Evolutionary conservation across 805 yeast species (phyloP).

Genomic region (Yamadazyma nakazawae): DNA sequence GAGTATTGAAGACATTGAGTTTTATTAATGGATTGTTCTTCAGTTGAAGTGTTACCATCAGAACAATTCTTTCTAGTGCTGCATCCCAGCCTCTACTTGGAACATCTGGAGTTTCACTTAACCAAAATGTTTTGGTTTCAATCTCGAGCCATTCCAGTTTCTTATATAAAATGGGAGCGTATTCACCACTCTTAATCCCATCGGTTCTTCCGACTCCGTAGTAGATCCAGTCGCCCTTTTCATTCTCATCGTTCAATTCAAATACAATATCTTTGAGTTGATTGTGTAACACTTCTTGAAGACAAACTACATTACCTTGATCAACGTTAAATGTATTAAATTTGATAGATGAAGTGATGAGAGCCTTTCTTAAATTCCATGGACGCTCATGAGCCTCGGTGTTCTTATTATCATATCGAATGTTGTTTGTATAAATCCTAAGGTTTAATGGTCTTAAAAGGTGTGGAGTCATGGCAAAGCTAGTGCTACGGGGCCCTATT

Average conservation of each 20-base stretch:
- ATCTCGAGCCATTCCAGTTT: slow-evolving; percentile 28
- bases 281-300: slow-evolving; percentile 39
- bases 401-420: slow-evolving; percentile 39
- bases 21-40: slow-evolving; percentile 25
- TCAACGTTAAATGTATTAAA: slow-evolving; percentile 20
- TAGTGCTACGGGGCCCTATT: neutral
- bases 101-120: slow-evolving; percentile 44
- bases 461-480: slow-evolving; percentile 1
- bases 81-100: slow-evolving; percentile 46
- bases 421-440: slow-evolving; percentile 42
- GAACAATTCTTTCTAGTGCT: slow-evolving; percentile 37
- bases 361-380: slow-evolving; percentile 42
- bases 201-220: slow-evolving; percentile 38
- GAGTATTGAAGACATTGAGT: slow-evolving; percentile 38
- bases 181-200: slow-evolving; percentile 30
- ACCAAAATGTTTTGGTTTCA: slow-evolving; percentile 36
- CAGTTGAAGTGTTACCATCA: slow-evolving; percentile 33
- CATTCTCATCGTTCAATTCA: slow-evolving; percentile 20
- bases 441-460: slow-evolving; percentile 14
- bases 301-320: slow-evolving; percentile 34
- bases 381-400: slow-evolving; percentile 37
- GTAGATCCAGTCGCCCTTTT: slow-evolving; percentile 29
- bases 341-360: slow-evolving; percentile 25
- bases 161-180: slow-evolving; percentile 36
- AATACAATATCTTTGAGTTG: slow-evolving; percentile 37